Evolutionary conservation across 257 asterid genomes (phyloP), one percentile per base, ranked within the genome.

Genomic region (Cynanchum wilfordii): DNA sequence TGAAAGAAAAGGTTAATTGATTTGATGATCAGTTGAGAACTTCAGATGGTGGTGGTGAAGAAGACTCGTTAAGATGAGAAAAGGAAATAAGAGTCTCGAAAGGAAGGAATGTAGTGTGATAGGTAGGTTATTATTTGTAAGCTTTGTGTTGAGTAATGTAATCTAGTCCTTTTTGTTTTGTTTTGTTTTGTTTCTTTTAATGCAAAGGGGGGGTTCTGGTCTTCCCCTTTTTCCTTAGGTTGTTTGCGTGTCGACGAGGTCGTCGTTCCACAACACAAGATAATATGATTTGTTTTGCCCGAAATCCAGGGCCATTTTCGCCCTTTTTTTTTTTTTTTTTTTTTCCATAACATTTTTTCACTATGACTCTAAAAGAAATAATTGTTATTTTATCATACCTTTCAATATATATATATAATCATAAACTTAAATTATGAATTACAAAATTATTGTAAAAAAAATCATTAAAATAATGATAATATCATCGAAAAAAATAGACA

Each of bases 161-260:
- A 4, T 44, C 42, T 20, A 67, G 36, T 68, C 12, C 47, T 44
- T 47, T 11, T 20, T 22, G 10, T 25, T 45, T 19, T 20, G 7
- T 17, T 57, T 25, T 19, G 13, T 17, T 63, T 63, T 63, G 70
- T 24, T 66, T 33, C 62, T 69, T 60, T 58, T 69, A 49, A 71
- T 25, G 68, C 75, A 58, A 8, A 44, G 47, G 45, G 47, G 47
- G 10, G 1, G 45, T 0, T 42, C 47, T 42, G 47, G 47, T 7
- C 47, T 42, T 7, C 7, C 47, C 47, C 7, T 42, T 16, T 10
- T 62, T 13, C 33, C 11, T 10, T 62, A 13, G 16, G 5, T 30
- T 30, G 10, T 30, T 70, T 71, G 68, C 58, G 68, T 71, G 68
- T 24, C 22, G 22, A 71, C 68, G 67, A 57, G 57, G 59, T 54